Conservation (phyloP, 208 protist species). For the Porcisia deanei region DNA sequence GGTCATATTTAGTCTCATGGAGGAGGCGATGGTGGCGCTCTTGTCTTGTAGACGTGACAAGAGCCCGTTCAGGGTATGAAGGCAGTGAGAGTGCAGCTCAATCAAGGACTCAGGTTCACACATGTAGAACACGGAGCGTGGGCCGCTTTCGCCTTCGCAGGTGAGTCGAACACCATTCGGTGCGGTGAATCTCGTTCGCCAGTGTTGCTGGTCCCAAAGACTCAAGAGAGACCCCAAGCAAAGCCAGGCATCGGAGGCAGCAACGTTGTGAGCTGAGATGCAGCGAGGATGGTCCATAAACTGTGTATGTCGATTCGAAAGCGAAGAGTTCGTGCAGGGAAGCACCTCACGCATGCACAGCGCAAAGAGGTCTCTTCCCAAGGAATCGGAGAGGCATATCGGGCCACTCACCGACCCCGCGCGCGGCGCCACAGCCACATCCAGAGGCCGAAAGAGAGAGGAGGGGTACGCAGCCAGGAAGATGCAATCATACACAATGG, state of each 20-base stretch:
- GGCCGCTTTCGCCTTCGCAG: not conserved
- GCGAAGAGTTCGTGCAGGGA: not conserved
- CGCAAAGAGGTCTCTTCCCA: constrained; percentile 14
- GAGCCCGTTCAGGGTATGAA: constrained; percentile 9
- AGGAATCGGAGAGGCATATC: constrained; percentile 3
- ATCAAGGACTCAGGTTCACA: not conserved
- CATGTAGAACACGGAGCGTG: constrained; percentile 1
- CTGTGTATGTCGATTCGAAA: no score
- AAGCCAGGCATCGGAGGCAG: constrained; percentile 29
- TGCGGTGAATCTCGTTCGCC: not conserved
- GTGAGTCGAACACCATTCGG: not conserved
- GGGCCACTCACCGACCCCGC: not conserved
- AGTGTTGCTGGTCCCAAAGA: constrained; percentile 29
- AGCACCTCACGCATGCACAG: constrained; percentile 26
- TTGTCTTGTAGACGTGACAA: constrained; percentile 14
- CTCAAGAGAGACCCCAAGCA: constrained; percentile 27
- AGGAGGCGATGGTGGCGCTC: constrained; percentile 9
- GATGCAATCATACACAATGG: constrained; percentile 42
- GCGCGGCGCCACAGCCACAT: not conserved
- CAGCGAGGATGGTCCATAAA: not conserved
- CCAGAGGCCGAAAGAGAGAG: constrained; percentile 19
- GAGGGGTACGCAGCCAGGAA: constrained; percentile 21
- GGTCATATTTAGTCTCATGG: constrained; percentile 26
- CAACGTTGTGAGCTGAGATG: constrained; percentile 16
- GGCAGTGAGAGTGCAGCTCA: constrained; percentile 1